Evolutionary conservation across 768 basidiomycete genomes (phyloP).

Genomic region (Terana coerulea): DNA sequence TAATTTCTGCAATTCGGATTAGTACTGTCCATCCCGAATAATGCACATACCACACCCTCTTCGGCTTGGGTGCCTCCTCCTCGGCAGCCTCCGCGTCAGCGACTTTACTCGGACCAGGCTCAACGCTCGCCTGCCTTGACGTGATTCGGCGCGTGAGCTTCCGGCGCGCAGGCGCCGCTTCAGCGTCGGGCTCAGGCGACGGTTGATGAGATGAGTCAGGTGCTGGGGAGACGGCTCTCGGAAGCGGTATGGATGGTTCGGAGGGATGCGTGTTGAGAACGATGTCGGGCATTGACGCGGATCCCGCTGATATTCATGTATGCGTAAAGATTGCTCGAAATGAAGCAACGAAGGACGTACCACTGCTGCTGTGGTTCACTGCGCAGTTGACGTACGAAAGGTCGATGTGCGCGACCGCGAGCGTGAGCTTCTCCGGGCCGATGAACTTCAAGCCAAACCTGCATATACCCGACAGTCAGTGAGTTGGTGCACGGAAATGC

Average conservation of each 20-base stretch:
- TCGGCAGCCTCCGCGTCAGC: not conserved
- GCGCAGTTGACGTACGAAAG: conserved; percentile 33
- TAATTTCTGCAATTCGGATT: too few species aligned
- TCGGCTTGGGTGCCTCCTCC: too few species aligned
- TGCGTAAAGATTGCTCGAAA: not conserved
- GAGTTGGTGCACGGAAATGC: not conserved
- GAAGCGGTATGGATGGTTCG: conserved; percentile 40
- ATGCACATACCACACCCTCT: too few species aligned
- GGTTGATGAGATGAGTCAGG: too few species aligned
- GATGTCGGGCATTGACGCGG: conserved; percentile 37
- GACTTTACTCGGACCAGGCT: not conserved
- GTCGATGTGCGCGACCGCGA: conserved; percentile 43
- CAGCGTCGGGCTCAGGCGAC: conserved; percentile 18
- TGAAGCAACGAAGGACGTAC: not conserved
- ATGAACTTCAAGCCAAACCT: conserved; percentile 44
- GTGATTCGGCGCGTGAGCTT: conserved; percentile 34
- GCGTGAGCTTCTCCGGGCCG: conserved; percentile 43
- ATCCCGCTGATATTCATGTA: not conserved
- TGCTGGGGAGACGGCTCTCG: not conserved
- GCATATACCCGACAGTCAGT: not conserved
- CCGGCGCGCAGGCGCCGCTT: conserved; percentile 12
- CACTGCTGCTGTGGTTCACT: conserved; percentile 22
- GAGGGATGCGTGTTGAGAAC: conserved; percentile 51
- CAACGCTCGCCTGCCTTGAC: not conserved
- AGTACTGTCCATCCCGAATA: too few species aligned